Conservation (phyloP, 768 basidiomycete genomes). For the Termitomyces sp. region DNA sequence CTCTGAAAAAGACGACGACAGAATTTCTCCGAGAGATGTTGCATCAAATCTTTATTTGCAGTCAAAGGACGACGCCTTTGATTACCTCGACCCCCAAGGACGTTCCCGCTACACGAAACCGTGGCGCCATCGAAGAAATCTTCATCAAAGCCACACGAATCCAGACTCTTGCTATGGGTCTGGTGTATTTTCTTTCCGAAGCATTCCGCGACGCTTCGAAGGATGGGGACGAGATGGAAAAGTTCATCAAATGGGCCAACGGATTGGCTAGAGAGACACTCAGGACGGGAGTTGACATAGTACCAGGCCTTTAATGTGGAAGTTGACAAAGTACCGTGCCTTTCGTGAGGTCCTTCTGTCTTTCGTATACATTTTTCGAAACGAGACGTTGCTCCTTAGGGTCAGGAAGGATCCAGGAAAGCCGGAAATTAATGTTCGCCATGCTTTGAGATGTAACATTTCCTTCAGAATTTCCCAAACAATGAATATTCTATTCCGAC, state of each 20-base stretch:
- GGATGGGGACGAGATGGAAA: slow-evolving; percentile 32
- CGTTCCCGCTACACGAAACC: slow-evolving; percentile 47
- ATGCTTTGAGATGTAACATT: not conserved
- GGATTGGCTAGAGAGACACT: slow-evolving; percentile 70
- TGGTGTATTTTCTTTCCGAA: slow-evolving; percentile 66
- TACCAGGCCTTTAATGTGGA: slow-evolving; percentile 41
- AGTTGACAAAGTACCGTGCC: slow-evolving; percentile 48
- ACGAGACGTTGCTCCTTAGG: too few species aligned
- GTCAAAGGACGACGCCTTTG: slow-evolving; percentile 72
- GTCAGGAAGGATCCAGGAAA: not conserved
- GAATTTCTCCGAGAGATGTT: slow-evolving; percentile 74
- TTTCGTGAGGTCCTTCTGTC: slow-evolving; percentile 19
- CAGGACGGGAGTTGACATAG: slow-evolving; percentile 58
- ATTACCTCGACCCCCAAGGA: slow-evolving; percentile 37
- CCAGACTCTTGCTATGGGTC: slow-evolving; percentile 67
- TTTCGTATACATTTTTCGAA: not conserved
- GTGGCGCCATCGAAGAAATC: slow-evolving; percentile 68
- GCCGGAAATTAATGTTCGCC: not conserved
- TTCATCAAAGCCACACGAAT: slow-evolving; percentile 73
- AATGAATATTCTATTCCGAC: not conserved
- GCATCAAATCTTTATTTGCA: slow-evolving; percentile 65
- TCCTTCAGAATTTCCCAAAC: not conserved
- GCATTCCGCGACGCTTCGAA: slow-evolving; percentile 32
- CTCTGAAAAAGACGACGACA: slow-evolving; percentile 59
- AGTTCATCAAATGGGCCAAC: slow-evolving; percentile 65